Percentiles rank a stretch among this genome's conserved stretches.
Evolutionary conservation across 1,284 basidiomycete species (phyloP).

Genomic region (Puccinia coronata): DNA sequence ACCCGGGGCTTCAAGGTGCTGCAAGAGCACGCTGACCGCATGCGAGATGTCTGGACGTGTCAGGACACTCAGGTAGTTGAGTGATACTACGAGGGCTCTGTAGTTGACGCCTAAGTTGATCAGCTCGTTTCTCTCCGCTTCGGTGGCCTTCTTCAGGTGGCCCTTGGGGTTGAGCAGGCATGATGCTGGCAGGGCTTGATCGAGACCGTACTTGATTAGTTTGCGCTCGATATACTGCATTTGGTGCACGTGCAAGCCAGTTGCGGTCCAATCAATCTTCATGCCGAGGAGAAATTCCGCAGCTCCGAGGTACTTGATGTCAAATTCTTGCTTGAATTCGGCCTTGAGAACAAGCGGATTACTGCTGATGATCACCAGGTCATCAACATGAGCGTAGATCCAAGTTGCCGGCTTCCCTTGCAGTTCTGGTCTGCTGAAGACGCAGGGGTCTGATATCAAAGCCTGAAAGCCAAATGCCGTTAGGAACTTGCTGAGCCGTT

Average conservation of each 20-base stretch:
- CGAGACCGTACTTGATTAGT: background rate
- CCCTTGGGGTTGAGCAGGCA: conserved; percentile 62
- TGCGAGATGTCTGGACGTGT: background rate
- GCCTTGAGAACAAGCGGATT: background rate
- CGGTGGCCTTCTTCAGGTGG: conserved; percentile 63
- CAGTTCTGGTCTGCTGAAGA: background rate
- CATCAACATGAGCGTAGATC: background rate
- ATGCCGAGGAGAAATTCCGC: background rate
- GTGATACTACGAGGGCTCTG: background rate
- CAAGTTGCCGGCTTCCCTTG: background rate
- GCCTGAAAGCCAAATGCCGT: background rate
- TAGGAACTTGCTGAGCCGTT: background rate
- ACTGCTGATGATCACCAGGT: background rate
- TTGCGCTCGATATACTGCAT: background rate
- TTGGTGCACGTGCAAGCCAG: background rate
- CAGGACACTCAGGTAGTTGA: background rate
- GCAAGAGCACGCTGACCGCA: conserved; percentile 1
- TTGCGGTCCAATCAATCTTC: background rate
- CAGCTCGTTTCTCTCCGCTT: background rate
- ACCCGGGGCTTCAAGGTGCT: background rate
- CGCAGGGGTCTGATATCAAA: background rate
- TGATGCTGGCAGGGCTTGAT: background rate
- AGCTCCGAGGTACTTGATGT: conserved; percentile 3
- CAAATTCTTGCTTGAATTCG: background rate
- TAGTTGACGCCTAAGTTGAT: background rate